Evolutionary conservation across 129 eudicot genomes (phyloP), one percentile per base, ranked within the genome.

Genomic region (Heracleum sosnowskyi): DNA sequence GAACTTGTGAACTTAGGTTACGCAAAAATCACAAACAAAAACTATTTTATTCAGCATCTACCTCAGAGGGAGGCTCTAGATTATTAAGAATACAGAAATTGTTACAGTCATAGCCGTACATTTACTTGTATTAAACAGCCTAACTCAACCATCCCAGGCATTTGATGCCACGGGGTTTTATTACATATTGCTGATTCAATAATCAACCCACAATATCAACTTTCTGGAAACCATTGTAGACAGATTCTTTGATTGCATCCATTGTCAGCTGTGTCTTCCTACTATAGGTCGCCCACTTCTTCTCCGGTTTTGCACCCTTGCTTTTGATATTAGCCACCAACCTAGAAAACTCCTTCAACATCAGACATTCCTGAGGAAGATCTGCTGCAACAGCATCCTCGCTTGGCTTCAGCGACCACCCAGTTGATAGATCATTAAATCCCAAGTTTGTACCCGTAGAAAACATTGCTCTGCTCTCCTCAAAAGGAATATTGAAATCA

Each of bases 361-460:
- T 64, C 22, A 64, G 40, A 66, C 72, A 66, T 66, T 66, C 72
- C 72, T 66, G 72, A 66, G 72, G 72, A 66, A 66, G 36, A 16
- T 66, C 72, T 31, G 72, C 24, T 2, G 22, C 31, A 9, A 66
- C 72, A 12, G 72, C 15, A 33, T 66, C 11, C 72, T 66, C 72
- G 24, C 39, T 31, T 16, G 39, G 72, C 72, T 66, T 66, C 39
- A 33, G 40, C 10, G 24, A 66, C 72, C 70, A 64, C 18, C 72
- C 72, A 13, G 72, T 66, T 4, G 39, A 29, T 40, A 66, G 39
- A 66, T 66, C 72, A 66, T 66, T 66, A 7, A 66, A 66, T 40
- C 72, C 72, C 39, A 33, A 31, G 11, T 66, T 16, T 0, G 24
- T 31, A 13, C 72, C 72, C 0, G 72, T 66, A 4, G 39, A 66